phyloP scores from a whole-genome alignment of 2,329 filamentous ascomycete genomes.

The Didymella keratinophila region DNA sequence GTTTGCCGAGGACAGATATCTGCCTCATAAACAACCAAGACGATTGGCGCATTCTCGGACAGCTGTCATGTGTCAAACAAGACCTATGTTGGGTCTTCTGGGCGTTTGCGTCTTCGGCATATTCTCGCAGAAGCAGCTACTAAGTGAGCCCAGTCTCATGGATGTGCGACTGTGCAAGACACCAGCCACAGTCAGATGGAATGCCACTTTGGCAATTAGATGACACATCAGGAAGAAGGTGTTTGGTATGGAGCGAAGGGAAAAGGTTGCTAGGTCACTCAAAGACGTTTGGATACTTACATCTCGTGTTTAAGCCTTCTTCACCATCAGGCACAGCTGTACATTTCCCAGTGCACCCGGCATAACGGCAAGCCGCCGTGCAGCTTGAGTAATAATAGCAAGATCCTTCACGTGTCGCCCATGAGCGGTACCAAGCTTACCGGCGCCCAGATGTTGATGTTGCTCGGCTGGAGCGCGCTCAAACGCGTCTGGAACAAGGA shows the following conservation, averaged over 20 bases:
- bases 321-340: neutral
- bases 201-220: neutral
- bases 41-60: neutral
- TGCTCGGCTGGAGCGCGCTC: conserved; percentile 39
- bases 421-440: conserved; percentile 27
- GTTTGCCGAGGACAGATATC: neutral
- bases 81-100: neutral
- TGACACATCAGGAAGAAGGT: neutral
- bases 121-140: neutral
- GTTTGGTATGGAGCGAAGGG: neutral
- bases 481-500: conserved; percentile 48
- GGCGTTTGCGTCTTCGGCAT: neutral
- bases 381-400: conserved; percentile 33
- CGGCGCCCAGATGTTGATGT: conserved; percentile 21
- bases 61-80: conserved; percentile 15
- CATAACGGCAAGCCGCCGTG: neutral
- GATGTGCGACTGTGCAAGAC: neutral
- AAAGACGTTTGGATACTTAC: neutral
- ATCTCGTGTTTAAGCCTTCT: neutral
- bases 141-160: neutral
- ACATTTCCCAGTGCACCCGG: neutral
- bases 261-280: neutral
- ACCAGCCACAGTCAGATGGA: conserved; percentile 5
- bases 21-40: neutral
- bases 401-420: conserved; percentile 28